phyloP scores from a whole-genome alignment of 495 filamentous ascomycete species.

The Penicillium parvum region DNA sequence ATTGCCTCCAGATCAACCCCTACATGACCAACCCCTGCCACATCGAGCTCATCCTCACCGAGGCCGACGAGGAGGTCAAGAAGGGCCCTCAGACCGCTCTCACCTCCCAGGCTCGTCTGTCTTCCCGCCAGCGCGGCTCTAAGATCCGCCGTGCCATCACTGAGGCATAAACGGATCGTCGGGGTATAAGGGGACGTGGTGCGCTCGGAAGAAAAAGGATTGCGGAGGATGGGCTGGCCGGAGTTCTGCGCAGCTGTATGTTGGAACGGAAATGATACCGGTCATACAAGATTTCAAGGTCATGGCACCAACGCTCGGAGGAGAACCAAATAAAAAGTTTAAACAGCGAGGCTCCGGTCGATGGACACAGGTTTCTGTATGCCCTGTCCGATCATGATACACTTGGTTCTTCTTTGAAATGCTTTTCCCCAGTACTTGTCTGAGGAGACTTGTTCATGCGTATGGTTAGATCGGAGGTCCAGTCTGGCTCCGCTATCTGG shows the following conservation, averaged over 20 bases:
- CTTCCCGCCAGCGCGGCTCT: constrained; percentile 81
- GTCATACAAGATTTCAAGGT: constrained; percentile 40
- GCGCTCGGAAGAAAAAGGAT: constrained; percentile 25
- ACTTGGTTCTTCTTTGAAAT: constrained; percentile 29
- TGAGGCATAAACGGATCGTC: constrained; percentile 55
- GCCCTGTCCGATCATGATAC: constrained; percentile 30
- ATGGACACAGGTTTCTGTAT: constrained; percentile 28
- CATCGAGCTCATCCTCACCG: constrained; percentile 98
- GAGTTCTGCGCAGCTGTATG: constrained; percentile 32
- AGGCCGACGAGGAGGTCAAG: constrained; percentile 80
- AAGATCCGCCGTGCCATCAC: constrained; percentile 76
- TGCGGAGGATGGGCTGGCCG: constrained; percentile 28
- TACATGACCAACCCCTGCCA: constrained; percentile 99
- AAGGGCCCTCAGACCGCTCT: constrained; percentile 56
- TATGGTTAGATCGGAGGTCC: background rate
- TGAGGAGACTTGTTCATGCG: constrained; percentile 6
- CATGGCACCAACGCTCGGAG: constrained; percentile 27
- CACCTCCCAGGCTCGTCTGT: constrained; percentile 61
- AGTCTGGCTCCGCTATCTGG: constrained; percentile 1
- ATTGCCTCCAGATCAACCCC: constrained; percentile 76
- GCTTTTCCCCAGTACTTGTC: too few species aligned
- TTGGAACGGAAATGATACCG: constrained; percentile 37
- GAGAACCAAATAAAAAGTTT: constrained; percentile 37
- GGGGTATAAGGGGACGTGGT: constrained; percentile 26
- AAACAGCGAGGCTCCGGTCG: constrained; percentile 27